Percentiles rank a stretch among this genome's conserved stretches.
phyloP scores from a whole-genome alignment of 768 basidiomycete species.

The Tephrocybe sp. region DNA sequence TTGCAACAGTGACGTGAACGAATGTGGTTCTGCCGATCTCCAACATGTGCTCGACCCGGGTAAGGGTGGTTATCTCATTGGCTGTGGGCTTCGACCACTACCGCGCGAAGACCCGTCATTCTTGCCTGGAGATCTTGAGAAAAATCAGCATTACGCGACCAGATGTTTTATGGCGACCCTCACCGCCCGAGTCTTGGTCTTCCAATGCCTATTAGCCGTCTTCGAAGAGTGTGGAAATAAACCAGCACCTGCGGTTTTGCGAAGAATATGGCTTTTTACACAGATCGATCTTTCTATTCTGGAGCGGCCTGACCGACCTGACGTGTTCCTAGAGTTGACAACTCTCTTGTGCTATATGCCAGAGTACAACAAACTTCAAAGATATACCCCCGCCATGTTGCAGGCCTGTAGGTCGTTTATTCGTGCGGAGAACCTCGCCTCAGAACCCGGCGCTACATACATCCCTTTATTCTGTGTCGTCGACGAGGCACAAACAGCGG shows the following conservation, averaged over 20 bases:
- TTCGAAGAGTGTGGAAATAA: background rate
- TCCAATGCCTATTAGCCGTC: background rate
- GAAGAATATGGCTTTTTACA: background rate
- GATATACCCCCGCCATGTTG: background rate
- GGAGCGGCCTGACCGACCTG: background rate
- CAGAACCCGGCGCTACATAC: background rate
- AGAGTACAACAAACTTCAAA: too few relatives aligned
- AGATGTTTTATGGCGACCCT: background rate
- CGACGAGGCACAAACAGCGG: slow-evolving; percentile 1
- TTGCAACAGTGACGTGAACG: background rate
- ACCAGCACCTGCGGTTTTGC: background rate
- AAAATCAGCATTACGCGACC: background rate
- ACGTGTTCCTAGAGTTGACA: background rate
- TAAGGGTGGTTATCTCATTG: background rate
- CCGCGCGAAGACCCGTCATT: too few relatives aligned
- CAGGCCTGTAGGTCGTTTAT: background rate
- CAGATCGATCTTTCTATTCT: background rate
- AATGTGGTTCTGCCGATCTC: background rate
- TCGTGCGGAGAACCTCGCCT: too few relatives aligned
- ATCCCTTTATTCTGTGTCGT: background rate
- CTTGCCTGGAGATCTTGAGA: background rate
- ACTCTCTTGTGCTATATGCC: background rate
- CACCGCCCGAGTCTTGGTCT: background rate
- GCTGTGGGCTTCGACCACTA: background rate
- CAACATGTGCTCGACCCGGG: background rate